Conservation (phyloP, 2,329 filamentous ascomycete species). For the Madurella fahalii region DNA sequence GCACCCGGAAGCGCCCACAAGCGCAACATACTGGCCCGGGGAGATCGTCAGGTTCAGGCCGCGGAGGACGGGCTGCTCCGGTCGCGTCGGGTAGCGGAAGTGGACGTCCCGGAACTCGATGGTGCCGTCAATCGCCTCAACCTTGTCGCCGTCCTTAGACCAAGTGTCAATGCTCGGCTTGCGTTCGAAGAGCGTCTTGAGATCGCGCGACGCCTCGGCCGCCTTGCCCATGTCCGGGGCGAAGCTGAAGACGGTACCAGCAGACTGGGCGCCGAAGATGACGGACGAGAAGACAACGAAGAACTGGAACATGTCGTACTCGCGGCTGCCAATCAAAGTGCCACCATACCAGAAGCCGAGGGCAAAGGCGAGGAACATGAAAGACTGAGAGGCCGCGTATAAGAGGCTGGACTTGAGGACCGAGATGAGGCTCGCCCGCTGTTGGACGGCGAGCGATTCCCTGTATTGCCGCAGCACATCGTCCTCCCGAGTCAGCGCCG, state of each 20-base stretch:
- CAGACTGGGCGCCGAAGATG: slow-evolving; percentile 88
- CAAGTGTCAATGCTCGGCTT: slow-evolving; percentile 79
- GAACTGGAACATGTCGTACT: slow-evolving; percentile 81
- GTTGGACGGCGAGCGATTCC: slow-evolving; percentile 61
- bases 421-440: slow-evolving; percentile 63
- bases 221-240: slow-evolving; percentile 93
- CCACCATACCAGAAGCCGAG: slow-evolving; percentile 93
- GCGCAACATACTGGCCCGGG: slow-evolving; percentile 78
- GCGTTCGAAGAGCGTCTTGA: slow-evolving; percentile 81
- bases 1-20: slow-evolving; percentile 91
- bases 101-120: slow-evolving; percentile 91
- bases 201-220: slow-evolving; percentile 72
- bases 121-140: slow-evolving; percentile 65
- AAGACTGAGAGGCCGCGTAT: slow-evolving; percentile 79
- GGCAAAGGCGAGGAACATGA: slow-evolving; percentile 79
- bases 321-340: slow-evolving; percentile 62
- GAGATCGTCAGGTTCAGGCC: slow-evolving; percentile 72
- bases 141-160: slow-evolving; percentile 61
- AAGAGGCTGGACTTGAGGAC: slow-evolving; percentile 72
- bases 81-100: slow-evolving; percentile 88
- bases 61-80: slow-evolving; percentile 85
- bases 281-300: slow-evolving; percentile 86
- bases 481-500: slow-evolving; percentile 78
- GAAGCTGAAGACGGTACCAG: slow-evolving; percentile 84
- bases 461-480: slow-evolving; percentile 75